These are phyloP conservation scores for Tremella fuciformis DNA, from an alignment of 768 basidiomycete genomes.

Conservation along the genomic window DNA sequence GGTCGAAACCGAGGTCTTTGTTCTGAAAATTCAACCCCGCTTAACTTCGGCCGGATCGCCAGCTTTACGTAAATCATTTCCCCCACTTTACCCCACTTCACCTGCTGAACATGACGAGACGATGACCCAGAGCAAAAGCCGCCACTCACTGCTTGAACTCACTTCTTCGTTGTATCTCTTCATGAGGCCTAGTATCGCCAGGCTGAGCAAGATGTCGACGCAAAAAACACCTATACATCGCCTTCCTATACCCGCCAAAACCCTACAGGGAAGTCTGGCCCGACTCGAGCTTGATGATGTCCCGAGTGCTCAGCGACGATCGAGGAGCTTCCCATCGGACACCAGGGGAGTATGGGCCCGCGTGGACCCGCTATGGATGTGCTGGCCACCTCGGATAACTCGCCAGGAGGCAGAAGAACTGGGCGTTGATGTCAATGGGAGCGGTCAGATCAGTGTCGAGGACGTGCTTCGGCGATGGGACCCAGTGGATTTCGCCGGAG, in stretches of 20 bases:
- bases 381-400: constrained; percentile 76
- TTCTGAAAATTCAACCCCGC: too few species aligned
- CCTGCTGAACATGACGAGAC: too few species aligned
- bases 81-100: too few species aligned
- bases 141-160: too few species aligned
- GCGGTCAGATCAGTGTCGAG: constrained; percentile 66
- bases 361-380: constrained; percentile 73
- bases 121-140: too few species aligned
- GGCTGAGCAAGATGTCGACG: background rate
- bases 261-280: constrained; percentile 29
- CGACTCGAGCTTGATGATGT: constrained; percentile 25
- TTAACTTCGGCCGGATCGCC: too few species aligned
- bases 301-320: constrained; percentile 44
- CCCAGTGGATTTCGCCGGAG: constrained; percentile 36
- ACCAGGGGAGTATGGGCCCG: constrained; percentile 46
- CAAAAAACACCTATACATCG: constrained; percentile 31
- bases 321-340: constrained; percentile 36
- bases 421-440: constrained; percentile 55
- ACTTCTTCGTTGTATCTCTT: too few species aligned
- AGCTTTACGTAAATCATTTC: too few species aligned
- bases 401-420: constrained; percentile 61
- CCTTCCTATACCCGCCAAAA: constrained; percentile 31
- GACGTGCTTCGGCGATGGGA: constrained; percentile 71
- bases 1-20: too few species aligned
- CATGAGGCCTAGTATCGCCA: too few species aligned